Conservation (phyloP, 1,284 basidiomycete species). For the Vanrija sp. region DNA sequence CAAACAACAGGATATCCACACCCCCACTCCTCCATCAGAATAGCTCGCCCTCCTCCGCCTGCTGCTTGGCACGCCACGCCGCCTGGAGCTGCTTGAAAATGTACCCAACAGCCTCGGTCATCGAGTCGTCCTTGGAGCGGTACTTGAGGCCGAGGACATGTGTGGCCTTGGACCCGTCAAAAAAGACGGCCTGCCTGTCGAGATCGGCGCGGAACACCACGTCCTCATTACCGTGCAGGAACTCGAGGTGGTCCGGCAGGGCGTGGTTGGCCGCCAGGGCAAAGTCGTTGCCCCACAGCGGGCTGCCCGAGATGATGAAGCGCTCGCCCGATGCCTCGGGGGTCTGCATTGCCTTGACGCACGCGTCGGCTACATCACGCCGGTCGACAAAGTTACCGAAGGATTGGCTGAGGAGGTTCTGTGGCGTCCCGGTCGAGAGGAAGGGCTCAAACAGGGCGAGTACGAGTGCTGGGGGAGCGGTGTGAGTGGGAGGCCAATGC, state of each 20-base stretch:
- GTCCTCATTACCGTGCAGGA: slow-evolving; percentile 4
- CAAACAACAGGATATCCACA: no score
- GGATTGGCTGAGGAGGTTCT: slow-evolving; percentile 37
- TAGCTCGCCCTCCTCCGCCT: no score
- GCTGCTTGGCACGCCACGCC: no score
- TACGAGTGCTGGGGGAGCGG: no score
- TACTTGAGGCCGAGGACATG: slow-evolving; percentile 37
- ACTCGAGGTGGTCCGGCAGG: neutral
- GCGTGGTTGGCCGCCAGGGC: slow-evolving; percentile 11
- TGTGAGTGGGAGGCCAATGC: no score
- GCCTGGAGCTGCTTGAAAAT: neutral
- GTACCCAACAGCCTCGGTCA: slow-evolving; percentile 22
- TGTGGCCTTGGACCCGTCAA: slow-evolving; percentile 34
- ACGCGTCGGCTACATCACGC: slow-evolving; percentile 33
- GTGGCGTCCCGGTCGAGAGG: neutral
- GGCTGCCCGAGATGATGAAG: slow-evolving; percentile 54
- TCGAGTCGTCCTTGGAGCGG: slow-evolving; percentile 8
- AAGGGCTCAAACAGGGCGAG: neutral
- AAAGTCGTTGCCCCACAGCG: slow-evolving; percentile 34
- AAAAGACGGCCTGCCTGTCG: slow-evolving; percentile 9
- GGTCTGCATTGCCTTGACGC: neutral
- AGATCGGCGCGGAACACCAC: slow-evolving; percentile 1
- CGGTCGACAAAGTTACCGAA: slow-evolving; percentile 57
- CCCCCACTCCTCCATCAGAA: no score
- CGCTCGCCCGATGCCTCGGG: slow-evolving; percentile 57